Evolutionary conservation across 2,329 filamentous ascomycete genomes (phyloP).

Genomic region (Drechslerella dactyloides): DNA sequence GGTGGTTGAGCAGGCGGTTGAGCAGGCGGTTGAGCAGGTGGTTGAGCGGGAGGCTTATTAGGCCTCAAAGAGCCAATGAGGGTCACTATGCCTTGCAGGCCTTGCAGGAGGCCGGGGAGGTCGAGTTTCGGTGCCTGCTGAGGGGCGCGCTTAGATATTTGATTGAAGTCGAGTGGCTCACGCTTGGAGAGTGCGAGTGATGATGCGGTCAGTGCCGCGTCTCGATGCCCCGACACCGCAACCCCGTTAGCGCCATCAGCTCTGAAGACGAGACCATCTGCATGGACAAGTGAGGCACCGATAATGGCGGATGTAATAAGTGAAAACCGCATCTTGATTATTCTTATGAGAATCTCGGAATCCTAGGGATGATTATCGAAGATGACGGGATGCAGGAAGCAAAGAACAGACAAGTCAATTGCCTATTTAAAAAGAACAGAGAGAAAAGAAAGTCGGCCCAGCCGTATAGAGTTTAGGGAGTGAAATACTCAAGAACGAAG

Average conservation of each 20-base stretch:
- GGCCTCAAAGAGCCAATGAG: background rate
- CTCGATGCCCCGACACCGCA: constrained; percentile 64
- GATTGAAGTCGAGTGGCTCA: background rate
- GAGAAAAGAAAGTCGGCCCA: constrained; percentile 19
- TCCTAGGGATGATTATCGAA: background rate
- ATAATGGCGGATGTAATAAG: constrained; percentile 61
- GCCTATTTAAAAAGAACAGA: background rate
- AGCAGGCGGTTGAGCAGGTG: constrained; percentile 60
- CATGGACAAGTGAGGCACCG: constrained; percentile 61
- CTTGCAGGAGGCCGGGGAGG: background rate
- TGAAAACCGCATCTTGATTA: constrained; percentile 62
- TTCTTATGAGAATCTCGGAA: background rate
- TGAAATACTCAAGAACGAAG: background rate
- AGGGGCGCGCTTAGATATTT: background rate
- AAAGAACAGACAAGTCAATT: constrained; percentile 21
- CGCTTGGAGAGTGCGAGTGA: background rate
- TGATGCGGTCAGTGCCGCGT: too few species aligned
- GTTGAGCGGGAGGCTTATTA: constrained; percentile 54
- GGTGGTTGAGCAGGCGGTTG: constrained; percentile 59
- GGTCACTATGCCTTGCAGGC: background rate
- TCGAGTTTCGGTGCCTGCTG: too few species aligned
- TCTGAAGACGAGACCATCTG: constrained; percentile 66
- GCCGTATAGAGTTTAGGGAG: constrained; percentile 19
- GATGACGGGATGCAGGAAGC: background rate
- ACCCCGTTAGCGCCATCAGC: constrained; percentile 69